Evolutionary conservation across 257 asterid genomes (phyloP), one percentile per base, ranked within the genome.

Genomic region (Fraxinus excelsior): DNA sequence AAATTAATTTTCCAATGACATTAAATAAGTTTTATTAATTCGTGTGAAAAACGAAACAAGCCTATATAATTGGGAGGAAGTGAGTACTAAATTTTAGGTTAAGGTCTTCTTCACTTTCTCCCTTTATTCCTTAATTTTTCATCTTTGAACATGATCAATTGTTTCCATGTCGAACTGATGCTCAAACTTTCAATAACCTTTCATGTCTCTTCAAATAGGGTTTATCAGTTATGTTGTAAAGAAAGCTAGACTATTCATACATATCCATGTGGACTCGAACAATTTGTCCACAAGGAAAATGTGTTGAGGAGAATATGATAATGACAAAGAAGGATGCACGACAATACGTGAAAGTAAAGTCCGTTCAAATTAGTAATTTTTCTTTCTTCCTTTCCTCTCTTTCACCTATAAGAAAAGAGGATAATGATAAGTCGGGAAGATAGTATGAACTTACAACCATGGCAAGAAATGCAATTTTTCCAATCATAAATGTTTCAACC

Each of bases 371-470:
- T 77, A 67, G 73, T 32, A 23, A 31, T 31, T 18, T 67, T 76
- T 65, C 76, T 70, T 11, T 34, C 73, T 35, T 8, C 14, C 13
- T 16, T 53, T 66, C 14, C 13, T 16, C 40, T 66, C 31, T 53
- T 51, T 18, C 16, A 38, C 51, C 71, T 38, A 58, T 67, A 67
- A 68, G 70, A 8, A 11, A 13, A 69, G 49, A 65, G 68, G 46
- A 40, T 21, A 7, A 77, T 40, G 42, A 37, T 69, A 31, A 14
- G n/a, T 56, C 49, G 62, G 19, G 75, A 79, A 35, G 51, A 72
- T 62, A 66, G 72, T 40, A 40, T 67, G 53, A 76, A 89, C 97
- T 86, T 79, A 96, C 97, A 23, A 95, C 97, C 92, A 93, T 85
- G 4, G 91, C 75, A 65, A 89, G 14, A 58, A 58, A 58, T 23